Conservation (phyloP, 192 early-diverging fungal species). For the Coemansia biformis region DNA sequence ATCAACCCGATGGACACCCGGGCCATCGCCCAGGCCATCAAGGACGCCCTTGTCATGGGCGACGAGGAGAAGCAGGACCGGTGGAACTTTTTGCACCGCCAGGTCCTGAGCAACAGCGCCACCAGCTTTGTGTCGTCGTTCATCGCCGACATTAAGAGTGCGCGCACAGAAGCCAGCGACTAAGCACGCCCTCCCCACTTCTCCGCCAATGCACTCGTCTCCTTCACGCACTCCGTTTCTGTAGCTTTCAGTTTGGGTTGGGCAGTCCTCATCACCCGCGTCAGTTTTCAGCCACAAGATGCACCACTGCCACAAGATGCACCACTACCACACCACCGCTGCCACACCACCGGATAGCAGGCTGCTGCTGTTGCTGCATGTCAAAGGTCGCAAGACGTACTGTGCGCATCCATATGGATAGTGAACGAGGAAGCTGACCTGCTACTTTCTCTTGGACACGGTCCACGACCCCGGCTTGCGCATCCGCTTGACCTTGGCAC, state of each 20-base stretch:
- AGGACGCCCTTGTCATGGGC: conserved; percentile 78
- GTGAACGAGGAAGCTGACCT: too few relatives aligned
- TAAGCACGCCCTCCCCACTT: neutral
- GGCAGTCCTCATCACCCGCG: too few relatives aligned
- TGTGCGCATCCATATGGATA: too few relatives aligned
- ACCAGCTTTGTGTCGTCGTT: conserved; percentile 65
- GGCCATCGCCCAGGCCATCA: conserved; percentile 84
- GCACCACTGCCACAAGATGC: too few relatives aligned
- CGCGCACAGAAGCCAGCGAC: conserved; percentile 5
- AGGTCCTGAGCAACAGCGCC: conserved; percentile 64
- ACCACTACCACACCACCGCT: too few relatives aligned
- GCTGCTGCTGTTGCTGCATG: too few relatives aligned
- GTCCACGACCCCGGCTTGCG: conserved; percentile 48
- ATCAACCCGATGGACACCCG: conserved; percentile 97
- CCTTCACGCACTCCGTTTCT: too few relatives aligned
- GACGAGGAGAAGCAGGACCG: conserved; percentile 68
- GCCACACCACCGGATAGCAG: too few relatives aligned
- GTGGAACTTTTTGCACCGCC: conserved; percentile 69
- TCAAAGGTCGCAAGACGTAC: too few relatives aligned
- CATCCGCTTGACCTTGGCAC: conserved; percentile 44
- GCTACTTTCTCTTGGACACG: conserved; percentile 31
- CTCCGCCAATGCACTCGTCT: too few relatives aligned
- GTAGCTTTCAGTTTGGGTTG: too few relatives aligned
- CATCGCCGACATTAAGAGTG: conserved; percentile 32
- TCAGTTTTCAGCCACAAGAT: too few relatives aligned